phyloP scores from a whole-genome alignment of 345 rosid genomes.

The Melaleuca alternifolia region DNA sequence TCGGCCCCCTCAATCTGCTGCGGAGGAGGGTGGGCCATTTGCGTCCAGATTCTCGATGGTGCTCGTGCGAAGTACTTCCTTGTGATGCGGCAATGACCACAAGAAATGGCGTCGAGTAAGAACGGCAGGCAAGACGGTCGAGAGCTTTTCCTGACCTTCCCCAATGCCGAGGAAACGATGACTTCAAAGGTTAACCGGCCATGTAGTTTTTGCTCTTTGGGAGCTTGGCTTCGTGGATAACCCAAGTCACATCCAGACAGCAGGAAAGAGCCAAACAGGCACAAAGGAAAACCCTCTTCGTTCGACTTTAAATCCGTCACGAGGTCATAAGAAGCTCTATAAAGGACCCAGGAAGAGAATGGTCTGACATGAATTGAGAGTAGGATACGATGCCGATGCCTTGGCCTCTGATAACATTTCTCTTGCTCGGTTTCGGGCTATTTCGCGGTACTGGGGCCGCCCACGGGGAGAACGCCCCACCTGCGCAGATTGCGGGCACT shows the following conservation, averaged over 20 bases:
- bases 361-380: not conserved
- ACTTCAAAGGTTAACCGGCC: not conserved
- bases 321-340: not conserved
- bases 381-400: slow-evolving; percentile 1
- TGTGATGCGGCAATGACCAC: not conserved
- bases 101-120: not conserved
- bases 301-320: not conserved
- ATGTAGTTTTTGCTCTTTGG: not conserved
- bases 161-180: not conserved
- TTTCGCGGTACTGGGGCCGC: slow-evolving; percentile 7
- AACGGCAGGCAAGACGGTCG: not conserved
- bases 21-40: not conserved
- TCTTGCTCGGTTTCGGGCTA: slow-evolving; percentile 10
- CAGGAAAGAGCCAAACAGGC: not conserved
- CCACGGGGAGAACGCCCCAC: slow-evolving; percentile 20
- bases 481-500: slow-evolving; percentile 64
- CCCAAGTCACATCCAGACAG: not conserved
- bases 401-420: slow-evolving; percentile 13
- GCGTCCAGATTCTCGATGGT: not conserved
- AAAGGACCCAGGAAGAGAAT: not conserved
- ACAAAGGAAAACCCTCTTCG: not conserved
- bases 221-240: not conserved
- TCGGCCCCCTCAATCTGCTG: not conserved
- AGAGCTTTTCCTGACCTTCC: not conserved
- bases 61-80: not conserved